Percentiles rank a stretch among this genome's conserved stretches.
These are phyloP conservation scores for Kodamaea jinghongensis DNA, from an alignment of 805 yeast genomes.

Conservation along the genomic window DNA sequence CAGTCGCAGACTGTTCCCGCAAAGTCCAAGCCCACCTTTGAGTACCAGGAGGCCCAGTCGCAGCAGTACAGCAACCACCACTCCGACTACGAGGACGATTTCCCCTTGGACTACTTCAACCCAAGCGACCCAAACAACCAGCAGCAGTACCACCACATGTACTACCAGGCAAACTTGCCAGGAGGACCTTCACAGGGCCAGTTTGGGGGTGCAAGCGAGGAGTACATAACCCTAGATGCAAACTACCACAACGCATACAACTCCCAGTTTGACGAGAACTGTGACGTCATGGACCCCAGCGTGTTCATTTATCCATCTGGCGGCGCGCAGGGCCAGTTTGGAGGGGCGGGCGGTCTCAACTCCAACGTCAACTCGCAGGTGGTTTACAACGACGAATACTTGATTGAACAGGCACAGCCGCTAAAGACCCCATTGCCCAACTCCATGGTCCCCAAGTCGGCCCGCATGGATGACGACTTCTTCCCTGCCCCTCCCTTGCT, in stretches of 20 bases:
- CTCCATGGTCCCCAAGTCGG: conserved; percentile 11
- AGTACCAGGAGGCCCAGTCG: conserved; percentile 21
- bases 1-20: conserved; percentile 5
- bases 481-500: conserved; percentile 22
- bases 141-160: conserved; percentile 3
- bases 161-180: not conserved
- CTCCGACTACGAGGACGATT: conserved; percentile 54
- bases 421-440: conserved; percentile 31
- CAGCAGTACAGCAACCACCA: conserved; percentile 18
- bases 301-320: conserved; percentile 18
- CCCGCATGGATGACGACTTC: conserved; percentile 17
- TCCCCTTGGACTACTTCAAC: conserved; percentile 69
- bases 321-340: not conserved
- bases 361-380: conserved; percentile 23
- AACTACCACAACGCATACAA: conserved; percentile 15
- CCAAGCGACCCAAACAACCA: conserved; percentile 29
- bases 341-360: not conserved
- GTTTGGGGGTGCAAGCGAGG: conserved; percentile 13
- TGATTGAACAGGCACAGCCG: conserved; percentile 52
- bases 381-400: conserved; percentile 44
- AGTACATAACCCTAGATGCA: conserved; percentile 24
- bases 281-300: conserved; percentile 21
- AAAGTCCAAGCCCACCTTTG: conserved; percentile 14
- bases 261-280: conserved; percentile 16
- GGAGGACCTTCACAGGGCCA: not conserved